phyloP scores from a whole-genome alignment of 2,329 filamentous ascomycete species.

The Fusarium sulawesiense region DNA sequence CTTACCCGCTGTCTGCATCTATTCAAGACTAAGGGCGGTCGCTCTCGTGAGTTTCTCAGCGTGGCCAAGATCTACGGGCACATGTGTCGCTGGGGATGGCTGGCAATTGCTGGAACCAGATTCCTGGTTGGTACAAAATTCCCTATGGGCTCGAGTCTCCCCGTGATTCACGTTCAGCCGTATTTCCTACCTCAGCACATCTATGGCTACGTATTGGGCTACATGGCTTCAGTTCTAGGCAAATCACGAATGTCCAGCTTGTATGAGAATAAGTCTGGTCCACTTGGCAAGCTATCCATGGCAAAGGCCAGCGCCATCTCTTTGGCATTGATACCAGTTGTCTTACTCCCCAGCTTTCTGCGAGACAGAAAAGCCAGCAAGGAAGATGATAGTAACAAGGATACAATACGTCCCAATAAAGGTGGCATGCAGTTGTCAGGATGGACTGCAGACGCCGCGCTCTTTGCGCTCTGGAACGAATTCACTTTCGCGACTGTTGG shows the following conservation, averaged over 20 bases:
- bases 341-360: not conserved
- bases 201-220: not conserved
- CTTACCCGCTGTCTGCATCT: not conserved
- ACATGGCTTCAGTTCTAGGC: slow-evolving; percentile 3
- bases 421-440: too few species aligned
- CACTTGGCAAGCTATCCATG: slow-evolving; percentile 4
- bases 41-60: not conserved
- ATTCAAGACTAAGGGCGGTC: not conserved
- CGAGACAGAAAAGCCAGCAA: not conserved
- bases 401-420: too few species aligned
- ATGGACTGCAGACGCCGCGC: slow-evolving; percentile 1
- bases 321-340: not conserved
- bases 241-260: not conserved
- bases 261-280: not conserved
- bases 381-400: not conserved
- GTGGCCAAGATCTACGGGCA: not conserved
- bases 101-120: not conserved
- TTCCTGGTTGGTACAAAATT: not conserved
- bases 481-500: slow-evolving; percentile 6
- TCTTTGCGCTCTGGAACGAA: slow-evolving; percentile 3
- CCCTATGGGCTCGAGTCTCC: not conserved
- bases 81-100: slow-evolving; percentile 10
- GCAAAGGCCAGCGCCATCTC: slow-evolving; percentile 2
- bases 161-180: not conserved
- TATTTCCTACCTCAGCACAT: slow-evolving; percentile 1